These are phyloP conservation scores for Ilyonectria robusta DNA, from an alignment of 2,329 filamentous ascomycete genomes.

Conservation along the genomic window DNA sequence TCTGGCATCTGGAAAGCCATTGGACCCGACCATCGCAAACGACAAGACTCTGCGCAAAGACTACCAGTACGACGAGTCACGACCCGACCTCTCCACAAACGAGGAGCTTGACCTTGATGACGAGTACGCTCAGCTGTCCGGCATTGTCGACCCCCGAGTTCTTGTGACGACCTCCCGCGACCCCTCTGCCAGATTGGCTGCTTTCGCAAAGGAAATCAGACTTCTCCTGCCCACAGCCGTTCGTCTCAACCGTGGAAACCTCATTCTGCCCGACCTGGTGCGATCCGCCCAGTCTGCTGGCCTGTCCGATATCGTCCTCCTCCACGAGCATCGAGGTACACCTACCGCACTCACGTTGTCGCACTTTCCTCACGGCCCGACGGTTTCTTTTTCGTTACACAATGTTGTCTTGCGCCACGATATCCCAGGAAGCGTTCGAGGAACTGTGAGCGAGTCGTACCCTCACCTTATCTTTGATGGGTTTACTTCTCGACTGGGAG, in stretches of 20 bases:
- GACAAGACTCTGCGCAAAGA: constrained; percentile 88
- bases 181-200: constrained; percentile 85
- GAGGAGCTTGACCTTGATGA: constrained; percentile 85
- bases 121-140: constrained; percentile 92
- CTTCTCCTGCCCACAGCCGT: constrained; percentile 88
- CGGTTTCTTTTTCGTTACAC: constrained; percentile 83
- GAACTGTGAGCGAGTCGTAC: constrained; percentile 92
- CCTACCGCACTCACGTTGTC: constrained; percentile 91
- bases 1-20: constrained; percentile 88
- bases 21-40: constrained; percentile 86
- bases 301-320: constrained; percentile 86
- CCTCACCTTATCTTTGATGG: constrained; percentile 97
- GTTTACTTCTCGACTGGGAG: constrained; percentile 85
- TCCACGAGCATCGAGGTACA: constrained; percentile 93
- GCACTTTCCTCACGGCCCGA: constrained; percentile 91
- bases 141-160: constrained; percentile 89
- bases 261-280: constrained; percentile 89
- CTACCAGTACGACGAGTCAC: constrained; percentile 93
- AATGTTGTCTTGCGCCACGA: constrained; percentile 95
- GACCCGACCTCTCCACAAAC: constrained; percentile 75
- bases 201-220: constrained; percentile 93
- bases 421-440: constrained; percentile 88
- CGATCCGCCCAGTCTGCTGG: constrained; percentile 84
- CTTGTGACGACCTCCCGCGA: constrained; percentile 93
- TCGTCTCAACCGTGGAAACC: constrained; percentile 90